phyloP scores from a whole-genome alignment of 169 alveolate genomes.

The Plasmodium cynomolgi region DNA sequence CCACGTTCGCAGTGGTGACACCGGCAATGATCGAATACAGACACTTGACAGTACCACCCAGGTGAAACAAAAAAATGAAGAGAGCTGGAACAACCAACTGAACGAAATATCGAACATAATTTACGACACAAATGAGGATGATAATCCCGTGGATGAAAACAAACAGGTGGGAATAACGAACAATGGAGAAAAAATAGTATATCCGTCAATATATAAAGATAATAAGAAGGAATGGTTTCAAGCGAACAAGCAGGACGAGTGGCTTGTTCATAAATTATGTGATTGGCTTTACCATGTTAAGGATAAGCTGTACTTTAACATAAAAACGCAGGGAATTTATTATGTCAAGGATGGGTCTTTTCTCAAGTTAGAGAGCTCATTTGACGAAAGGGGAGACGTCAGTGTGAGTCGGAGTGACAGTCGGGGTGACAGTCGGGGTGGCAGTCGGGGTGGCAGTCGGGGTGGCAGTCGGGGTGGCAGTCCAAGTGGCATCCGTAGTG shows the following conservation, averaged over 20 bases:
- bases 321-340: conserved; percentile 66
- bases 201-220: conserved; percentile 33
- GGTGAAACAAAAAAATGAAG: neutral
- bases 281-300: conserved; percentile 82
- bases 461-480: neutral
- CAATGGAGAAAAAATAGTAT: neutral
- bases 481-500: no score
- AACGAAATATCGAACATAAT: neutral
- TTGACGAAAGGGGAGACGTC: conserved; percentile 1
- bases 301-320: conserved; percentile 80
- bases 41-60: neutral
- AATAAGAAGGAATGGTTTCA: conserved; percentile 36
- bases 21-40: neutral
- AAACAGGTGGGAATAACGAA: neutral
- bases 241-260: conserved; percentile 74
- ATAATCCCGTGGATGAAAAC: neutral
- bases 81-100: neutral
- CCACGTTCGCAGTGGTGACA: neutral
- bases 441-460: neutral
- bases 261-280: conserved; percentile 79
- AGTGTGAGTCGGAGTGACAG: neutral
- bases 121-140: neutral
- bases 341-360: conserved; percentile 8
- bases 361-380: conserved; percentile 4
- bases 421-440: neutral